Percentiles rank a stretch among this genome's conserved stretches.
Evolutionary conservation across 495 filamentous ascomycete genomes (phyloP).

Genomic region (Penicillium lagena): DNA sequence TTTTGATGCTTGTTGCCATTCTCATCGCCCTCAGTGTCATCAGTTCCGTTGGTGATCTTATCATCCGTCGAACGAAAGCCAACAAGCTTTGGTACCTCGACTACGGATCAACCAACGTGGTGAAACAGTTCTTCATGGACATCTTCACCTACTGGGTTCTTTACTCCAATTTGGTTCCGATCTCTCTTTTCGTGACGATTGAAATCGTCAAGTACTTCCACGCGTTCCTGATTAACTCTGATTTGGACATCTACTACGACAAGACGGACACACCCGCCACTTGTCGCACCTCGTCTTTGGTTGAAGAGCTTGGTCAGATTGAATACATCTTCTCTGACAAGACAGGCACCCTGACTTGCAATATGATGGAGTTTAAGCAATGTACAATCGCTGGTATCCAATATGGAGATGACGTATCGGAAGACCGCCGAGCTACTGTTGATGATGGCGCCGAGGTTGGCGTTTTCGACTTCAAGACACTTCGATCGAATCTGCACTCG

Average conservation of each 20-base stretch:
- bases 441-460: slow-evolving; percentile 73
- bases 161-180: slow-evolving; percentile 95
- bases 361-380: slow-evolving; percentile 98
- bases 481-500: slow-evolving; percentile 65
- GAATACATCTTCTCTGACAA: slow-evolving; percentile 99
- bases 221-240: slow-evolving; percentile 93
- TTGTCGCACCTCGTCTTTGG: slow-evolving; percentile 91
- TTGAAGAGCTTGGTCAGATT: slow-evolving; percentile 96
- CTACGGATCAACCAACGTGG: slow-evolving; percentile 52
- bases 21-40: slow-evolving; percentile 78
- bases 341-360: slow-evolving; percentile 97
- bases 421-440: slow-evolving; percentile 76
- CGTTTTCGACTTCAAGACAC: slow-evolving; percentile 78
- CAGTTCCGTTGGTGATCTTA: slow-evolving; percentile 85
- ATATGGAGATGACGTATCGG: slow-evolving; percentile 88
- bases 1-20: slow-evolving; percentile 81
- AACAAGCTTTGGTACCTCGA: slow-evolving; percentile 63
- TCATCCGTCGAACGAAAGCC: slow-evolving; percentile 57
- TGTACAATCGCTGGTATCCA: slow-evolving; percentile 88
- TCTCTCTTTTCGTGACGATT: slow-evolving; percentile 95
- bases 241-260: slow-evolving; percentile 97
- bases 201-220: slow-evolving; percentile 98
- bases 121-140: slow-evolving; percentile 84
- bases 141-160: slow-evolving; percentile 98
- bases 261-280: slow-evolving; percentile 92